phyloP scores from a whole-genome alignment of 805 yeast species.

The Metschnikowia borealis region DNA sequence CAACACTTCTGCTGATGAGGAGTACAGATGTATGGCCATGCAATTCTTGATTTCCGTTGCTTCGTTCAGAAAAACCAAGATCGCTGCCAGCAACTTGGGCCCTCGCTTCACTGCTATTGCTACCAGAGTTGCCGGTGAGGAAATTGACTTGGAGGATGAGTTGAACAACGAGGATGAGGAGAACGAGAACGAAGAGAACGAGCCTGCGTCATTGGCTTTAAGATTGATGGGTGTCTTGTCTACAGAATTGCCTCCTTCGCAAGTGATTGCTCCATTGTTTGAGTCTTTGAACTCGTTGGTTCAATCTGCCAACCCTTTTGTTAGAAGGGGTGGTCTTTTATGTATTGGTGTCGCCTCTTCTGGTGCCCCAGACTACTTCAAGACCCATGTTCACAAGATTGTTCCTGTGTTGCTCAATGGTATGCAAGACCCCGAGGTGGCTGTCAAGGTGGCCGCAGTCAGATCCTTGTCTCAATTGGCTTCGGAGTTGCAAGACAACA shows the following conservation, averaged over 20 bases:
- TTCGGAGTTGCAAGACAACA: constrained; percentile 75
- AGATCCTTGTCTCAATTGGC: constrained; percentile 76
- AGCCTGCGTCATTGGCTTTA: constrained; percentile 73
- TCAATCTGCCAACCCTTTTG: constrained; percentile 61
- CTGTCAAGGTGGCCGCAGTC: constrained; percentile 83
- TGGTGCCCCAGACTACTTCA: constrained; percentile 92
- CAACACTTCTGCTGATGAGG: constrained; percentile 67
- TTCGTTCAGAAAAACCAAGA: constrained; percentile 74
- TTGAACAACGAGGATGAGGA: constrained; percentile 80
- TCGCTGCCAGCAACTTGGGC: constrained; percentile 78
- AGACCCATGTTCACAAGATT: constrained; percentile 68
- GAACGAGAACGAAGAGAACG: constrained; percentile 88
- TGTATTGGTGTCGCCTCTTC: constrained; percentile 78
- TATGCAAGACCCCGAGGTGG: constrained; percentile 65
- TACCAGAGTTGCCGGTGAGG: constrained; percentile 72
- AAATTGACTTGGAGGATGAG: constrained; percentile 69
- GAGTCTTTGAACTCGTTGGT: constrained; percentile 48
- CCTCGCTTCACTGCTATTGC: constrained; percentile 73
- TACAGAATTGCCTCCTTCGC: constrained; percentile 85
- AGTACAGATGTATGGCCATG: constrained; percentile 75
- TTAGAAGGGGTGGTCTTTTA: constrained; percentile 83
- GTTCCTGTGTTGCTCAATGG: constrained; percentile 73
- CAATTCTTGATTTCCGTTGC: constrained; percentile 79
- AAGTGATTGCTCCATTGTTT: constrained; percentile 77
- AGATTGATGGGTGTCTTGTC: constrained; percentile 77